phyloP scores from a whole-genome alignment of 768 basidiomycete genomes.

The Melanogaster broomeanus region DNA sequence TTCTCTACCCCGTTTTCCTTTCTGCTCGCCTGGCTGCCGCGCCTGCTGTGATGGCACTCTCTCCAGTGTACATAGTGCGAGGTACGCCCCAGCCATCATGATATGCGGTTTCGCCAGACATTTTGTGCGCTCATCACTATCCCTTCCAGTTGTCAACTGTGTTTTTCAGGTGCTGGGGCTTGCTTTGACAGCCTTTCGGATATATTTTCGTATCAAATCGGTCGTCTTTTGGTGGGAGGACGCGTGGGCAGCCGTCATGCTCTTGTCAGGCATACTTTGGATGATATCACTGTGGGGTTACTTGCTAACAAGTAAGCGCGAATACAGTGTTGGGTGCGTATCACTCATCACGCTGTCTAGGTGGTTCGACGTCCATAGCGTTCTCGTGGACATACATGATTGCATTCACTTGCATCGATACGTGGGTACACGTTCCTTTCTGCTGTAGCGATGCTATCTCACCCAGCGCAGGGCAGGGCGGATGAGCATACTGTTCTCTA shows the following conservation, averaged over 20 bases:
- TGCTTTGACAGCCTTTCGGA: slow-evolving; percentile 1
- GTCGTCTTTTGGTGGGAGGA: slow-evolving; percentile 17
- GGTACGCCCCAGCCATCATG: neutral
- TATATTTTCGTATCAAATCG: slow-evolving; percentile 6
- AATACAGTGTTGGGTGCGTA: neutral
- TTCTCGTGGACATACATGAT: slow-evolving; percentile 1
- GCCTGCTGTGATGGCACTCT: neutral
- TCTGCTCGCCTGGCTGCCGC: neutral
- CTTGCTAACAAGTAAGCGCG: neutral
- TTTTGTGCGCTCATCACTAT: neutral
- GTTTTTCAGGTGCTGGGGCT: slow-evolving; percentile 1
- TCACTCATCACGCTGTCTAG: neutral
- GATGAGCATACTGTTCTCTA: slow-evolving; percentile 12
- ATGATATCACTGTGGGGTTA: slow-evolving; percentile 1
- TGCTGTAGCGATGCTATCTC: neutral
- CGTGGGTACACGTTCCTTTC: neutral
- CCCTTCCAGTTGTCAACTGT: neutral
- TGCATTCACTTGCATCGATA: slow-evolving; percentile 1
- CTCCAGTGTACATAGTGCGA: slow-evolving; percentile 1
- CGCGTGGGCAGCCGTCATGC: slow-evolving; percentile 4
- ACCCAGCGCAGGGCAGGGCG: slow-evolving; percentile 1
- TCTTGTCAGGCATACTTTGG: slow-evolving; percentile 1
- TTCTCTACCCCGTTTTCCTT: neutral
- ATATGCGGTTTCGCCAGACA: neutral
- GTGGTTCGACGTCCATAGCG: neutral